Evolutionary conservation across 2,329 filamentous ascomycete species (phyloP), one percentile per base, ranked within the genome.

Genomic region (Sclerotinia nivalis): DNA sequence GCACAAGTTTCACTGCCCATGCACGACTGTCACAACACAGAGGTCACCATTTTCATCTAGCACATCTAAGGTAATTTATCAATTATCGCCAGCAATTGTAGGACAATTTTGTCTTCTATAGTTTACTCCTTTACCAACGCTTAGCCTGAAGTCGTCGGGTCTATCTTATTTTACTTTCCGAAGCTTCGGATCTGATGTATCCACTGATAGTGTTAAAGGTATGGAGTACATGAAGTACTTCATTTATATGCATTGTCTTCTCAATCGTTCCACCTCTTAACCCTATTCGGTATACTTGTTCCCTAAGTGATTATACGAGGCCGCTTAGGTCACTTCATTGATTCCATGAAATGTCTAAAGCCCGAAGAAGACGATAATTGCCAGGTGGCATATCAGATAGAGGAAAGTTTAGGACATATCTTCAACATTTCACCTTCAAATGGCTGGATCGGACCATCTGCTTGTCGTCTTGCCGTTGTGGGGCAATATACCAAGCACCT

Each of bases 101-200:
- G 15, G 15, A 22, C 28, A 10, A 0, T 62, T 50, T 2, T 12
- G 15, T n/a, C 15, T 25, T 25, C 22, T 50, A 8, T 7, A 20
- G 5, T n/a, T 37, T 31, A 37, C 37, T 18, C 12, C n/a, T 18
- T 28, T 50, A 22, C 22, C 28, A 37, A 45, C n/a, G 15, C 31
- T 50, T 62, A 62, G 60, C 60, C 60, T 62, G 13, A 62, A 62
- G 20, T 62, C 60, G 15, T 25, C 45, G 45, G 60, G 25, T 50
- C 31, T n/a, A 40, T 50, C 45, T 3, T 25, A n/a, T 18, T 34
- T 5, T n/a, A 37, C 22, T 62, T 28, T 45, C 45, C 60, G 20
- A 50, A 62, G 28, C 25, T 49, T 62, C 22, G 22, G 20, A 37
- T 6, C 45, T 37, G 31, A 22, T 50, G 8, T n/a, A 9, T 34